A percentile compares a stretch with the other conserved stretches of the same genome.
These are phyloP conservation scores for Phaeosphaeriaceae sp. DNA, from an alignment of 2,329 filamentous ascomycete genomes.

Conservation along the genomic window DNA sequence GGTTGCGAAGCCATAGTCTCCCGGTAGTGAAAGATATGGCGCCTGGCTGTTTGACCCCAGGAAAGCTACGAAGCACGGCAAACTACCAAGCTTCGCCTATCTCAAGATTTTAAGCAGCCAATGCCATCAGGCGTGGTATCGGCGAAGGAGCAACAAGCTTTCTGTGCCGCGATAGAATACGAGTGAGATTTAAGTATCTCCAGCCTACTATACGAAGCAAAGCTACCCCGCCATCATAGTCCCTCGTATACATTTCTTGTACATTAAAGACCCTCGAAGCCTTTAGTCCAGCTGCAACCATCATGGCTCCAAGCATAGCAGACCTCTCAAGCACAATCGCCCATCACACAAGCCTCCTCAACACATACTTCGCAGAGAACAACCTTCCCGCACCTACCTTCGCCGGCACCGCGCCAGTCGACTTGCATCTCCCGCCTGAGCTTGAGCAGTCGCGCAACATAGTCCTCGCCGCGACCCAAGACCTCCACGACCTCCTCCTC, in stretches of 20 bases:
- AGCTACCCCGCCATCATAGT: background rate
- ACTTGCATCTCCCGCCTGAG: background rate
- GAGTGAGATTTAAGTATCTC: background rate
- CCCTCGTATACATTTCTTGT: background rate
- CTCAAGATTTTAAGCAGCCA: background rate
- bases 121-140: background rate
- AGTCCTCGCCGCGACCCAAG: conserved; percentile 13
- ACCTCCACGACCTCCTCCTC: conserved; percentile 7
- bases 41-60: background rate
- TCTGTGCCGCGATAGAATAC: background rate
- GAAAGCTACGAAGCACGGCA: background rate
- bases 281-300: no score
- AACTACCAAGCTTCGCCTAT: background rate
- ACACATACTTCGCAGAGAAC: conserved; percentile 7
- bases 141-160: background rate
- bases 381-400: conserved; percentile 9
- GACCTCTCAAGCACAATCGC: conserved; percentile 7
- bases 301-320: conserved; percentile 4
- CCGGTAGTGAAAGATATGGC: background rate
- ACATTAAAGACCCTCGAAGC: no score
- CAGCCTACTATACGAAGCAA: no score
- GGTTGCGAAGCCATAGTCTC: background rate
- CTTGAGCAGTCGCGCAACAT: conserved; percentile 5
- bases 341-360: conserved; percentile 10
- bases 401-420: background rate